These are phyloP conservation scores for Ophiostoma perfectum DNA, from an alignment of 2,329 filamentous ascomycete genomes.

Conservation along the genomic window DNA sequence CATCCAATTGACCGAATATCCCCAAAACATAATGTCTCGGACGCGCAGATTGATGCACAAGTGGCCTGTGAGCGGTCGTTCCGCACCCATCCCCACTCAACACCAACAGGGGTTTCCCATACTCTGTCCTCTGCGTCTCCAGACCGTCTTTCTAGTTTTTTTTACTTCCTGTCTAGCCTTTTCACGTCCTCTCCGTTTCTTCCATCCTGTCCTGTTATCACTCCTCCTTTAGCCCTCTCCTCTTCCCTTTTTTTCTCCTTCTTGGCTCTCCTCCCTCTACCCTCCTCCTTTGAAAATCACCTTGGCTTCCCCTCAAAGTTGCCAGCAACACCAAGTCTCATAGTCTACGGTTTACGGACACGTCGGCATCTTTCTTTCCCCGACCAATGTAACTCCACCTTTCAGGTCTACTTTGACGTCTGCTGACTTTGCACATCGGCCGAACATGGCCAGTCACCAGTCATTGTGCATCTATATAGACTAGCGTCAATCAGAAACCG, in stretches of 20 bases:
- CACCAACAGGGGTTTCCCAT: background rate
- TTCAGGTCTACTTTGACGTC: background rate
- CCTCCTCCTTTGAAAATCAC: background rate
- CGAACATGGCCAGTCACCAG: background rate
- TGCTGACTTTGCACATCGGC: constrained; percentile 2
- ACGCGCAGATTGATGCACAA: background rate
- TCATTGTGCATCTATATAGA: background rate
- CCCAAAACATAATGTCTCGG: background rate
- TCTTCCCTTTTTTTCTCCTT: background rate
- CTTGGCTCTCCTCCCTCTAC: background rate
- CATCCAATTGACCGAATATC: background rate
- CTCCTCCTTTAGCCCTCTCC: background rate
- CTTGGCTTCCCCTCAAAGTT: background rate
- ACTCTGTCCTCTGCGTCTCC: background rate
- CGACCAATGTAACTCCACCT: background rate
- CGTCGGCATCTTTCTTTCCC: background rate
- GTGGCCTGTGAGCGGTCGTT: background rate
- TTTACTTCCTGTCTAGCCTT: background rate
- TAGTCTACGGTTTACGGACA: background rate
- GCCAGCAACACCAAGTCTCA: background rate
- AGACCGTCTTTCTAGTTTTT: constrained; percentile 4
- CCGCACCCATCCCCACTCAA: background rate
- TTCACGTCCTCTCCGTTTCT: background rate
- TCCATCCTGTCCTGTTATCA: no score
- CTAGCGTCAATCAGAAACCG: background rate